Conservation (phyloP, 1,284 basidiomycete species). For the Thelephora terrestris region DNA sequence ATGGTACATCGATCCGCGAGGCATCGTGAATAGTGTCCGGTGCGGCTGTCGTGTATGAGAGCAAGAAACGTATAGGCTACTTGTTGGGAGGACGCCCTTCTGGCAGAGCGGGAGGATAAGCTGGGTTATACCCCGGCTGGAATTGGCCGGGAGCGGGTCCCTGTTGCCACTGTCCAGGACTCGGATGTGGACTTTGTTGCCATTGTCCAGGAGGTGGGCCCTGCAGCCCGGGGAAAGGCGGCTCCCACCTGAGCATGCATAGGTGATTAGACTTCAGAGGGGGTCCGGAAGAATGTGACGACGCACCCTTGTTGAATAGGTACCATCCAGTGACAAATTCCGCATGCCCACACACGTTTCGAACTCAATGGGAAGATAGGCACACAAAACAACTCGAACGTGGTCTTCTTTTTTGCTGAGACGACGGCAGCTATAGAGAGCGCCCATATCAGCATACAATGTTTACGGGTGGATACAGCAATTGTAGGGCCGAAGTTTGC, state of each 20-base stretch:
- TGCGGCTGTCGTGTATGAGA: no score
- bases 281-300: no score
- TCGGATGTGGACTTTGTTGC: background rate
- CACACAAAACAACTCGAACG: slow-evolving; percentile 45
- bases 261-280: background rate
- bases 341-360: slow-evolving; percentile 39
- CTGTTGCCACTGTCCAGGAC: background rate
- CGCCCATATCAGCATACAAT: background rate
- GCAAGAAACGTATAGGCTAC: no score
- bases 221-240: background rate
- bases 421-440: slow-evolving; percentile 29
- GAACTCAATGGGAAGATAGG: slow-evolving; percentile 38
- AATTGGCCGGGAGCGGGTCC: background rate
- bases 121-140: no score
- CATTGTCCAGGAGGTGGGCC: no score
- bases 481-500: background rate
- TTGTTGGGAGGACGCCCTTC: no score
- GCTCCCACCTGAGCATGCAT: background rate
- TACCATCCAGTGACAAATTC: slow-evolving; percentile 39
- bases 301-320: slow-evolving; percentile 35
- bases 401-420: slow-evolving; percentile 36
- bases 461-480: background rate
- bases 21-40: no score
- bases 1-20: background rate
- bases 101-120: no score